Conservation (phyloP, 2,329 filamentous ascomycete genomes). For the Calonectria hongkongensis region DNA sequence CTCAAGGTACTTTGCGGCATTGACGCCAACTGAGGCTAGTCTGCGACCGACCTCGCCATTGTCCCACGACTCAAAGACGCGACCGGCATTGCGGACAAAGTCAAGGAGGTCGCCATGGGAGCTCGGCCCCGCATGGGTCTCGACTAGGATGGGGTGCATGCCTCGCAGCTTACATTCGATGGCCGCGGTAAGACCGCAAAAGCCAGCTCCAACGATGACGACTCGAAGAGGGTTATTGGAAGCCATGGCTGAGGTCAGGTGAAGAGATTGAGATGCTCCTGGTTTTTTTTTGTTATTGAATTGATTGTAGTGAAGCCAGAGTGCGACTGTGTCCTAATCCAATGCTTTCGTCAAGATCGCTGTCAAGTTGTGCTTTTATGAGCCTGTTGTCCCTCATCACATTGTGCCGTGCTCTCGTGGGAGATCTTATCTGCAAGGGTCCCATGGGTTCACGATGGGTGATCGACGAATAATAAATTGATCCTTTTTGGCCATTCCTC, state of each 20-base stretch:
- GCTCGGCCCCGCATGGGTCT: slow-evolving; percentile 12
- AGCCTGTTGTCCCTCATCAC: not conserved
- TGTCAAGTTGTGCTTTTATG: slow-evolving; percentile 7
- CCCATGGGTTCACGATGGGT: not conserved
- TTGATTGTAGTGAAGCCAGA: not conserved
- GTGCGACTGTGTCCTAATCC: not conserved
- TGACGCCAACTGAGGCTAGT: slow-evolving; percentile 21
- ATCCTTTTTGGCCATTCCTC: slow-evolving; percentile 3
- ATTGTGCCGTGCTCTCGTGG: not conserved
- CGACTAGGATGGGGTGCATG: slow-evolving; percentile 28
- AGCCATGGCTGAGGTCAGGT: not conserved
- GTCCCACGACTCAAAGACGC: slow-evolving; percentile 29
- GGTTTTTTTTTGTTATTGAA: not conserved
- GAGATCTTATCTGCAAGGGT: slow-evolving; percentile 9
- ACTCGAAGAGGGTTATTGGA: not conserved
- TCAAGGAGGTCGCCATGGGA: slow-evolving; percentile 30
- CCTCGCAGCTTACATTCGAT: slow-evolving; percentile 32
- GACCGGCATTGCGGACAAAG: slow-evolving; percentile 30
- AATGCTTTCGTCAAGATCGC: not conserved
- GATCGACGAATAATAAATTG: not conserved
- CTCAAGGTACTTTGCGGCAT: slow-evolving; percentile 27
- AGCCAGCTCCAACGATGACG: slow-evolving; percentile 35
- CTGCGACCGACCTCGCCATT: slow-evolving; percentile 21
- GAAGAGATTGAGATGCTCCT: not conserved
- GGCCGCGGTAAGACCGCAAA: slow-evolving; percentile 30